Conservation (phyloP, 208 protist species). For the Herpetomonas tarakana region DNA sequence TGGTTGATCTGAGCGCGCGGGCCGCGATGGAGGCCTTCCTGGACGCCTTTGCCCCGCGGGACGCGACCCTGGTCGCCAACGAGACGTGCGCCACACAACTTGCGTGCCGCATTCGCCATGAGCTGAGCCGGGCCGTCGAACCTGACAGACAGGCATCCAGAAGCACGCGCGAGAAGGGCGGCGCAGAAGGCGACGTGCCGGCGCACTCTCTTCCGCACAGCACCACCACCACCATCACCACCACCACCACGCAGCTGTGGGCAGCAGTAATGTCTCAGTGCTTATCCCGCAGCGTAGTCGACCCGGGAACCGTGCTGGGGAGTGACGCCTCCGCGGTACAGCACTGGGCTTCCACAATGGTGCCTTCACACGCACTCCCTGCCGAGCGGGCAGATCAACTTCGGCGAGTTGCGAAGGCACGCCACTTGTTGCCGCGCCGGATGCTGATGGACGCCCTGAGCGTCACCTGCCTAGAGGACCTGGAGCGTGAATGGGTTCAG, state of each 20-base stretch:
- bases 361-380: slow-evolving; percentile 16
- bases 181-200: neutral
- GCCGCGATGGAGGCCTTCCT: slow-evolving; percentile 50
- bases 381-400: slow-evolving; percentile 23
- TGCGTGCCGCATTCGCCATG: slow-evolving; percentile 36
- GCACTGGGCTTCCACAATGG: slow-evolving; percentile 20
- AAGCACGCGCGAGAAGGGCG: neutral
- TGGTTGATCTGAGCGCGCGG: slow-evolving; percentile 46
- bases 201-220: neutral
- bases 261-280: neutral
- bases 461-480: slow-evolving; percentile 48
- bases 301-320: slow-evolving; percentile 60
- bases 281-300: slow-evolving; percentile 6
- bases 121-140: slow-evolving; percentile 6
- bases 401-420: slow-evolving; percentile 18
- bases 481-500: slow-evolving; percentile 58
- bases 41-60: slow-evolving; percentile 45
- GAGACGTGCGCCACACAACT: slow-evolving; percentile 72
- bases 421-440: slow-evolving; percentile 45
- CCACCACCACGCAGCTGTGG: neutral
- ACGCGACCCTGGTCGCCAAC: slow-evolving; percentile 32
- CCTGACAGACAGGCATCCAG: neutral
- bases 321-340: slow-evolving; percentile 44
- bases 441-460: slow-evolving; percentile 53
- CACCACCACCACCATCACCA: neutral